Evolutionary conservation across 2,329 filamentous ascomycete genomes (phyloP), one percentile per base, ranked within the genome.

Genomic region (Mycogone perniciosa): DNA sequence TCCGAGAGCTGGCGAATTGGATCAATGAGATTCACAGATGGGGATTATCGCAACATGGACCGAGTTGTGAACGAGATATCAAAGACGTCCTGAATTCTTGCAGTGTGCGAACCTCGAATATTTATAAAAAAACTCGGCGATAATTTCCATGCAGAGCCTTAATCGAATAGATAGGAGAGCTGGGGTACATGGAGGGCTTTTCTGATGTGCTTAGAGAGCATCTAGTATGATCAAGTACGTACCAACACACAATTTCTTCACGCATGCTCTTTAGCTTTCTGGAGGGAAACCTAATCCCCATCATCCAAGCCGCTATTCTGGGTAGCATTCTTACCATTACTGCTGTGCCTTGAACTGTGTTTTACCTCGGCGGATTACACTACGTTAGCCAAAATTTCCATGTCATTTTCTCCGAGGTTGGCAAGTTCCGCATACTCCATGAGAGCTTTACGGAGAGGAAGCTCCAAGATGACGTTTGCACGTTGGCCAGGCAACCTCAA

Each of bases 221-320:
- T 20, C 20, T 20, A 20, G 20, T 20, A 20, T 20, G 20, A 20
- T 20, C 20, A 20, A 20, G 20, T 20, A 20, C 20, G 20, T 20
- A 20, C 20, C 20, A 2, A 20, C 20, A 20, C 20, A 20, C 20
- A 20, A 20, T 20, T 20, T 20, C 20, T 20, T 20, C 2, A 20
- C 20, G 20, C 20, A 20, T 20, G 20, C 20, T 20, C 20, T 20
- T 20, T 20, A 20, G 20, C 20, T 20, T 2, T 20, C 20, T 20
- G 2, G 65, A 67, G 35, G 66, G 68, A 2, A 65, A 70, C 40
- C 55, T 64, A 64, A 77, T 84, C 40, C 75, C 74, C 2, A 82
- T 87, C 57, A 86, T 87, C 46, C 78, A 85, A 60, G 82, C 82
- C 48, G 84, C 84, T 4, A 86, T 88, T 46, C 70, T 88, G 0